Conservation (phyloP, 2,329 filamentous ascomycete genomes). For the Emmonsiellopsis sp. region DNA sequence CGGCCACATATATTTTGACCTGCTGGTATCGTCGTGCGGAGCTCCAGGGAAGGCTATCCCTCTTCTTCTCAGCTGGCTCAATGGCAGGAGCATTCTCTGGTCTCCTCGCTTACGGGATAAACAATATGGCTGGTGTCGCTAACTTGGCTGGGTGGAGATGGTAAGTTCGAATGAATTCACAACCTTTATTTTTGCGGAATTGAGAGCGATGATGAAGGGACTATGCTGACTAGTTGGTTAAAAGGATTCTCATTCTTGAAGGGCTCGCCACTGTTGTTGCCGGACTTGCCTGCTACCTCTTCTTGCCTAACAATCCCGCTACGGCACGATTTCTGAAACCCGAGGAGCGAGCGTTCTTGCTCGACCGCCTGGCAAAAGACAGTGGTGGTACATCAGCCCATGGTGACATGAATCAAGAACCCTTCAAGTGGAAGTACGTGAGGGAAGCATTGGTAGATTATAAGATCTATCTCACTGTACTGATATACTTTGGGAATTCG, state of each 20-base stretch:
- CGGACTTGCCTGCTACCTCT: conserved; percentile 43
- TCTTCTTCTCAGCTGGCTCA: conserved; percentile 18
- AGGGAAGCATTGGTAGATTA: conserved; percentile 38
- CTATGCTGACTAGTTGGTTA: no score
- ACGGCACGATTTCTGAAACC: conserved; percentile 20
- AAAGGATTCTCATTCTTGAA: conserved; percentile 38
- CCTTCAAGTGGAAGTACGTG: conserved; percentile 34
- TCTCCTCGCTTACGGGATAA: conserved; percentile 41
- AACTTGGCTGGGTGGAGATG: conserved; percentile 37
- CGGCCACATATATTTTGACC: conserved; percentile 11
- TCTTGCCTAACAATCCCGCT: conserved; percentile 57
- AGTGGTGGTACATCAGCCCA: conserved; percentile 2
- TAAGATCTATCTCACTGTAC: conserved; percentile 31
- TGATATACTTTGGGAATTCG: conserved; percentile 1
- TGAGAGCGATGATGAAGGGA: no score
- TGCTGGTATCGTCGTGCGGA: conserved; percentile 18
- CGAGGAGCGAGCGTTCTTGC: background rate
- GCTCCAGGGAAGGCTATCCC: conserved; percentile 15
- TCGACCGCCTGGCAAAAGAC: background rate
- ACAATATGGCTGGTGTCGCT: conserved; percentile 33
- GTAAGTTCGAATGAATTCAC: conserved; percentile 7
- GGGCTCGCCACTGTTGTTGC: conserved; percentile 41
- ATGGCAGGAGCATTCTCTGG: conserved; percentile 36
- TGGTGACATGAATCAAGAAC: conserved; percentile 14
- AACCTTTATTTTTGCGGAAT: no score